These are phyloP conservation scores for Penicillium italicum DNA, from an alignment of 2,329 filamentous ascomycete species.

Conservation along the genomic window DNA sequence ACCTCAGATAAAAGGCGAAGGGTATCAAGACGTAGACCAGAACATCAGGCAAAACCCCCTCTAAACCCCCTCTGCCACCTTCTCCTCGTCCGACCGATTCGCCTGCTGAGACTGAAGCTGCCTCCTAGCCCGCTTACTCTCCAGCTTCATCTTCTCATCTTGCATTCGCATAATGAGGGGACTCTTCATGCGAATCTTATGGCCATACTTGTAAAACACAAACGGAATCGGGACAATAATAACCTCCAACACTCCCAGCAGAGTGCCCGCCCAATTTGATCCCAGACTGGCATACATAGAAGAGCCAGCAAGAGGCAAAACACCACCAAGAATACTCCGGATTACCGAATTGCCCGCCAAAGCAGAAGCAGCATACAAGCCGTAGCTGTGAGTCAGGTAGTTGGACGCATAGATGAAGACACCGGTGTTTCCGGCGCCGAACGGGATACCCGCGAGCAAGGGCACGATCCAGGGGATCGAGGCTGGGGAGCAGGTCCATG, in stretches of 20 bases:
- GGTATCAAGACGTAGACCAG: conserved; percentile 12
- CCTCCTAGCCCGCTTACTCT: conserved; percentile 38
- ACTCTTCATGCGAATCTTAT: conserved; percentile 56
- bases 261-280: conserved; percentile 73
- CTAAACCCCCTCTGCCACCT: conserved; percentile 17
- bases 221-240: conserved; percentile 74
- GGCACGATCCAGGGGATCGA: conserved; percentile 79
- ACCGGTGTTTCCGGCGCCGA: conserved; percentile 70
- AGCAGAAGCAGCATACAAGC: conserved; percentile 76
- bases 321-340: conserved; percentile 69
- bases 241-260: conserved; percentile 70
- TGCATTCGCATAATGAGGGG: conserved; percentile 57
- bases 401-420: conserved; percentile 81
- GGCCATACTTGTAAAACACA: conserved; percentile 65
- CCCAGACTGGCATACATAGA: conserved; percentile 67
- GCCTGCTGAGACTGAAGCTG: conserved; percentile 12
- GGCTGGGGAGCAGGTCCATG: conserved; percentile 77
- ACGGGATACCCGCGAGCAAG: conserved; percentile 73
- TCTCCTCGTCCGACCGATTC: conserved; percentile 14
- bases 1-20: conserved; percentile 10
- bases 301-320: conserved; percentile 70
- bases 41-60: neutral
- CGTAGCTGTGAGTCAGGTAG: conserved; percentile 75
- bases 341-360: conserved; percentile 76
- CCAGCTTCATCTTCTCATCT: conserved; percentile 48